Evolutionary conservation across 2,329 filamentous ascomycete genomes (phyloP), one percentile per base, ranked within the genome.

Genomic region (Fusarium newnesense): DNA sequence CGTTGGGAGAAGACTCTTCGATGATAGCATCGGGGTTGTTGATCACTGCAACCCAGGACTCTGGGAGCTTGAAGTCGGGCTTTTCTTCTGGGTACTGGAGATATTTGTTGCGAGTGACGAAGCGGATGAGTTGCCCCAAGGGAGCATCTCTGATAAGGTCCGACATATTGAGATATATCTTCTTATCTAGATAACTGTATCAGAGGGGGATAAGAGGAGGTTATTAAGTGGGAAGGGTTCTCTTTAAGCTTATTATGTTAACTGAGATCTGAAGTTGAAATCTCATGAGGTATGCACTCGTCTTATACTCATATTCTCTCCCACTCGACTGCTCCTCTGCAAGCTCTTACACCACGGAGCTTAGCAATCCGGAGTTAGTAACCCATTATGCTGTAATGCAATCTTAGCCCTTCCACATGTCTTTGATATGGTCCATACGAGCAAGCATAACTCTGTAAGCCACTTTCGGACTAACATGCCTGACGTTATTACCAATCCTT

Each of bases 21-120:
- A 77, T 50, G 42, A 70, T 24, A 30, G 58, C 68, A 64, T 79
- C 64, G 15, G 78, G 76, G 60, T 80, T 77, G 72, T 83, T 78
- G 36, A 83, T 52, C 43, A 84, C 75, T n/a, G 75, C 72, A 37
- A 81, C 64, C 81, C 83, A 84, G 4, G 79, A 65, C 28, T 80
- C 78, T 7, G 89, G 89, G 9, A 87, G 81, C 64, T 85, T 76
- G 73, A 91, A 92, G 73, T 83, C 88, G 28, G 85, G 73, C 67
- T 82, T 82, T 70, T 92, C 90, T 81, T 91, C 90, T 21, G 89
- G 89, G 67, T 91, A 91, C 65, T 85, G 84, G 18, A 92, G 82
- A 47, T 87, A 77, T 46, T 80, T 84, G 76, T 89, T 89, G 37
- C 80, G 79, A 6, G 89, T 88, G 60, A 86, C 56, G 74, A 83